A percentile compares a stretch with the other conserved stretches of the same genome.
These are phyloP conservation scores for Talaromyces proteolyticus DNA, from an alignment of 495 filamentous ascomycete genomes.

Conservation along the genomic window DNA sequence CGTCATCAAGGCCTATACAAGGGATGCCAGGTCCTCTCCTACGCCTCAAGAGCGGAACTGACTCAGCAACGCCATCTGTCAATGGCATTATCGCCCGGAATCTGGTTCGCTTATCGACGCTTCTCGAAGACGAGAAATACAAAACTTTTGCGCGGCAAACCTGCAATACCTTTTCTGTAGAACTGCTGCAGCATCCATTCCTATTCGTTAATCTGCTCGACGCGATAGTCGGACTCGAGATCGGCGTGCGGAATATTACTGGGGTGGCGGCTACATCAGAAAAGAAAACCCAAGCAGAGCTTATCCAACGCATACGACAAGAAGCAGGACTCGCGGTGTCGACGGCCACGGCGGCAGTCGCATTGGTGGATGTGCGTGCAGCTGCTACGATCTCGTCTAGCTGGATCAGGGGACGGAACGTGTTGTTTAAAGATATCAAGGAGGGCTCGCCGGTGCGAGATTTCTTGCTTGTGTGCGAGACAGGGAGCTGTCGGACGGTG, in stretches of 20 bases:
- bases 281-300: slow-evolving; percentile 20
- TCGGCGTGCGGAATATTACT: slow-evolving; percentile 40
- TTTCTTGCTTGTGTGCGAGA: slow-evolving; percentile 45
- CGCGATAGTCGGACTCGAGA: slow-evolving; percentile 66
- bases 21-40: slow-evolving; percentile 75
- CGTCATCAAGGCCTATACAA: slow-evolving; percentile 51
- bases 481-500: slow-evolving; percentile 38
- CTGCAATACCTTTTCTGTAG: slow-evolving; percentile 76
- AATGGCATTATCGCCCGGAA: slow-evolving; percentile 84
- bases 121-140: slow-evolving; percentile 65
- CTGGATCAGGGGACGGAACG: slow-evolving; percentile 48
- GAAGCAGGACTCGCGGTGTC: slow-evolving; percentile 34
- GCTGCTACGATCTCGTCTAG: slow-evolving; percentile 44
- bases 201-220: slow-evolving; percentile 76
- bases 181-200: slow-evolving; percentile 88
- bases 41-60: slow-evolving; percentile 89
- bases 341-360: slow-evolving; percentile 25
- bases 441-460: slow-evolving; percentile 32
- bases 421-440: slow-evolving; percentile 36
- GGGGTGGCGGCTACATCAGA: slow-evolving; percentile 20
- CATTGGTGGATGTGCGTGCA: slow-evolving; percentile 33
- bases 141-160: slow-evolving; percentile 63
- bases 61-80: slow-evolving; percentile 79
- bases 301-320: slow-evolving; percentile 28
- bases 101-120: slow-evolving; percentile 66